Evolutionary conservation across 1,284 basidiomycete species (phyloP).

Genomic region (Bjerkandera adusta): DNA sequence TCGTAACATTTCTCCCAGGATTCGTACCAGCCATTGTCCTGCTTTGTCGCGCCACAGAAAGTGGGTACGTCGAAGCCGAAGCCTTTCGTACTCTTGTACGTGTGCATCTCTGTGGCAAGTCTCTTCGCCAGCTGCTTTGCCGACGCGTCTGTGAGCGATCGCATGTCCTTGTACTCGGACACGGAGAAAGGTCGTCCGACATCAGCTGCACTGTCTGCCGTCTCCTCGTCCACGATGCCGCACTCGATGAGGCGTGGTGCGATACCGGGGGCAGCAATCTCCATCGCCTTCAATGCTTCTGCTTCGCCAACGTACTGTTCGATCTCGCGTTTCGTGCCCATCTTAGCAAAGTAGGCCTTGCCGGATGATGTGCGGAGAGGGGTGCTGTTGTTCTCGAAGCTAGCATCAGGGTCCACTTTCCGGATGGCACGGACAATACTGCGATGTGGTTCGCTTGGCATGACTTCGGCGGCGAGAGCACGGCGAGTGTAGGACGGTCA

Average conservation of each 20-base stretch:
- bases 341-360: conserved; percentile 58
- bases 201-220: conserved; percentile 27
- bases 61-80: conserved; percentile 81
- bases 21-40: conserved; percentile 74
- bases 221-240: conserved; percentile 38
- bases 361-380: conserved; percentile 57
- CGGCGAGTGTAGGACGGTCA: too few relatives aligned
- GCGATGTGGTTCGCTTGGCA: too few relatives aligned
- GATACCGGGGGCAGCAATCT: conserved; percentile 61
- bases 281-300: conserved; percentile 68
- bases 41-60: conserved; percentile 76
- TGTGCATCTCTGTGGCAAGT: conserved; percentile 64
- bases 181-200: conserved; percentile 64
- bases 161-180: conserved; percentile 69
- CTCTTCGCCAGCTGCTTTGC: conserved; percentile 59
- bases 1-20: conserved; percentile 75
- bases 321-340: conserved; percentile 45
- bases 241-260: conserved; percentile 61
- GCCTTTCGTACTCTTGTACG: conserved; percentile 47
- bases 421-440: conserved; percentile 45
- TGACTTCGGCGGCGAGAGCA: too few relatives aligned
- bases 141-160: conserved; percentile 42
- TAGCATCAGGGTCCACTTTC: conserved; percentile 49
- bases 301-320: conserved; percentile 75
- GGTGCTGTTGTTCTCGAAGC: conserved; percentile 45